Base-by-base conservation (phyloP, 2,329 filamentous ascomycete species). In the Epichloe uncinata region DNA sequence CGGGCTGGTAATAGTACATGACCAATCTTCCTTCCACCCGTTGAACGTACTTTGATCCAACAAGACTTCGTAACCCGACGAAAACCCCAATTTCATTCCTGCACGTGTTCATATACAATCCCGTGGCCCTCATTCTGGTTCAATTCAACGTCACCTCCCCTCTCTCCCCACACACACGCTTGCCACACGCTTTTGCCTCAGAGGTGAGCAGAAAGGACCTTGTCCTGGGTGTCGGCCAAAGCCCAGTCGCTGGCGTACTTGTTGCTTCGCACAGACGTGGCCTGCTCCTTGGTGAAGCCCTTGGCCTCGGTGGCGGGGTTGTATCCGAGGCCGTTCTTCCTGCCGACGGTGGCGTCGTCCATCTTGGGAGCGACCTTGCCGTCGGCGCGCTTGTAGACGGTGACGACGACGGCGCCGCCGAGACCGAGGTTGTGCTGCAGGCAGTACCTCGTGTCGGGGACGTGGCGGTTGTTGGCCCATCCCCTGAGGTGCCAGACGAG, bases 381-480 rank as follows among this genome's bases (percentile, higher is more conserved):
- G 65, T 97, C 91, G 0, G 85, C 84, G 15, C 90, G 79, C 69
- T 81, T 82, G 67, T 96, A 96, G 3, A 97, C 85, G 0, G 87
- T 91, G 20, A 93, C 86, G 1, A 97, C 90, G 2, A 82, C 89
- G 3, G 90, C 91, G 49, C 93, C 93, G 13, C 91, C 91, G 5
- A 97, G 74, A 0, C 91, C 93, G 1, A 97, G 75, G 63, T 97
- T 97, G 65, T 97, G 93, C 72, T 96, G 90, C 56, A 97, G 72
- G 51, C 85, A 86, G 52, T 80, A 81, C 54, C 71, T 78, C 0
- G 89, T 93, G 51, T 75, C 74, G 18, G 78, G 71, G 1, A 85
- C 76, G 15, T 81, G 71, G 40, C 91, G 78, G 73, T 96, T 96
- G 69, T 93, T 95, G 18, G 91, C 91, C 91, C 91, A 96, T 12